Conservation (phyloP, 805 yeast genomes). For the Aciculoconidium aculeatum region DNA sequence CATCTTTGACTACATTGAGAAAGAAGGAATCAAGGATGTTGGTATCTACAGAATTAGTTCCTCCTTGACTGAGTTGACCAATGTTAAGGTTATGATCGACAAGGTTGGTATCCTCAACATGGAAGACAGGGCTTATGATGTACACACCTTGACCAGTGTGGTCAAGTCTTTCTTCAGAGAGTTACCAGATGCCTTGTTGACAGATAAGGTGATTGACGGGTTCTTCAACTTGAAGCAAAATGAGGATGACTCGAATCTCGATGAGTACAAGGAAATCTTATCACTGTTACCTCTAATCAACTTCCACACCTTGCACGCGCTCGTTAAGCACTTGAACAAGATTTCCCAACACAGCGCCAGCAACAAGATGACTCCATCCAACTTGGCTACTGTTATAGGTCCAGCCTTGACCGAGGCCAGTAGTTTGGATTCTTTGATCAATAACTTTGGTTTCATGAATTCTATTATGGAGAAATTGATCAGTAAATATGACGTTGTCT, state of each 20-base stretch:
- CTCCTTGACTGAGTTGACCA: constrained; percentile 41
- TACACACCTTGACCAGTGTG: constrained; percentile 84
- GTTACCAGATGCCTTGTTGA: constrained; percentile 76
- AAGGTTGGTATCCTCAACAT: constrained; percentile 41
- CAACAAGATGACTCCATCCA: constrained; percentile 85
- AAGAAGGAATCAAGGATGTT: constrained; percentile 83
- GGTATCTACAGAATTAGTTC: constrained; percentile 78
- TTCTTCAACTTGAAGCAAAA: constrained; percentile 39
- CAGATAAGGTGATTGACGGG: constrained; percentile 57
- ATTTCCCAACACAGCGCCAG: constrained; percentile 60
- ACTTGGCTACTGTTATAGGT: constrained; percentile 83
- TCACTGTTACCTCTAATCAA: constrained; percentile 56
- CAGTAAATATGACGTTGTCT: constrained; percentile 34
- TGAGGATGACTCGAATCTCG: constrained; percentile 9
- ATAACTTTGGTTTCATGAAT: constrained; percentile 51
- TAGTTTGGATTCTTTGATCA: constrained; percentile 39
- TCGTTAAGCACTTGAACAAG: constrained; percentile 63
- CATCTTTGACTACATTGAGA: constrained; percentile 70
- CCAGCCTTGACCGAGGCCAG: constrained; percentile 56
- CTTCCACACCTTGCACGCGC: constrained; percentile 59
- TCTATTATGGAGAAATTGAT: constrained; percentile 47
- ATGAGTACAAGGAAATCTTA: constrained; percentile 25
- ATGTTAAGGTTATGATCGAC: constrained; percentile 41
- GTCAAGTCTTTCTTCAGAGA: constrained; percentile 81
- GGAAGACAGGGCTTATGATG: constrained; percentile 55